Conservation (phyloP, 208 protist genomes). For the Endotrypanum monterogeii region DNA sequence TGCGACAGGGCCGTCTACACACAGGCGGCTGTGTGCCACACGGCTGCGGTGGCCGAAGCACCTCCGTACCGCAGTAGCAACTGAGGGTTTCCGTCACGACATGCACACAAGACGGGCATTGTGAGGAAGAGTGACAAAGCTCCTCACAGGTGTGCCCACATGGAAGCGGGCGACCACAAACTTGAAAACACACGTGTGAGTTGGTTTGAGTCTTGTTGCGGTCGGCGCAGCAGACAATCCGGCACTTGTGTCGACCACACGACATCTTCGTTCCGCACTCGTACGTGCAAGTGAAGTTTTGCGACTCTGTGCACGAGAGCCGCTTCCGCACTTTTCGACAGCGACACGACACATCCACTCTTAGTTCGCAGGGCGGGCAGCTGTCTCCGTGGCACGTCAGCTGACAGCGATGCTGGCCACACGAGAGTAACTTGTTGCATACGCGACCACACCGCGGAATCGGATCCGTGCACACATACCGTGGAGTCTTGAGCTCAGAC, state of each 20-base stretch:
- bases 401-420: conserved; percentile 61
- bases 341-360: conserved; percentile 42
- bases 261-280: conserved; percentile 68
- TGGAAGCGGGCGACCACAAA: conserved; percentile 60
- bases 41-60: conserved; percentile 68
- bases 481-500: conserved; percentile 24
- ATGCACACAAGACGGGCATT: conserved; percentile 69
- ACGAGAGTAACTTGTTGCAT: conserved; percentile 64
- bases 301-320: conserved; percentile 47
- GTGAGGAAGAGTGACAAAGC: conserved; percentile 54
- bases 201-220: conserved; percentile 44
- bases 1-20: conserved; percentile 54
- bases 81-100: conserved; percentile 50
- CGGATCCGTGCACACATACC: conserved; percentile 55
- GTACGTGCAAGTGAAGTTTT: conserved; percentile 50
- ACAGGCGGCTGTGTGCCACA: conserved; percentile 64
- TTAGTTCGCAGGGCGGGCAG: conserved; percentile 51
- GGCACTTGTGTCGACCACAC: conserved; percentile 76
- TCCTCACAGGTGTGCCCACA: conserved; percentile 81
- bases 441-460: conserved; percentile 61
- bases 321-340: conserved; percentile 56
- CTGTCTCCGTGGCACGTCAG: conserved; percentile 48
- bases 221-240: conserved; percentile 51
- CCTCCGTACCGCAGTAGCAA: conserved; percentile 57
- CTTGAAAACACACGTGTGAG: conserved; percentile 48